Base-by-base conservation (phyloP, 768 basidiomycete species). In the Mrakia gelida region DNA sequence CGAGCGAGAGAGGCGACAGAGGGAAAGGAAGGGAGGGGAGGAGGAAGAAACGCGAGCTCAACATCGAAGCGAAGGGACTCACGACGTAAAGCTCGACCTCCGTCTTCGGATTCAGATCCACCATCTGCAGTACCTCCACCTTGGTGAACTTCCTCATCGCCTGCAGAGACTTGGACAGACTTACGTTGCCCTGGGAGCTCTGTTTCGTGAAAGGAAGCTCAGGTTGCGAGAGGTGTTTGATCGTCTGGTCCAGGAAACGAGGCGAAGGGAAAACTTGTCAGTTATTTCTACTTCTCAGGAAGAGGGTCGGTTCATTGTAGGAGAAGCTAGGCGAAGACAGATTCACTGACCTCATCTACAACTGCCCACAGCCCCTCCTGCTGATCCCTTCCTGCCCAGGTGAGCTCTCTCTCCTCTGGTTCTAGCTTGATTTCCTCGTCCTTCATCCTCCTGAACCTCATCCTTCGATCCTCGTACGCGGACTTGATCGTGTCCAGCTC, bases 61-160 rank as follows among this genome's bases (percentile, higher is more conserved):
- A 8, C 13, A 13, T 9, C 2, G 3, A 9, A 52, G 1, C 4
- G 49, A 52, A 63, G 18, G 1, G 32, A 30, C 77, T 56, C n/a
- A 78, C 77, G 26, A 72, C 72, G 56, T 78, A 78, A 7, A 78
- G 73, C 38, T 78, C 77, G 54, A 78, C 77, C 38, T 72, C 61
- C 10, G 77, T 74, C 26, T 63, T 62, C 6, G 77, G 77, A 43
- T 59, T 73, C 2, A 78, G 28, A 43, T 78, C 77, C 21, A 74
- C 73, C 72, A 78, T 78, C 67, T 78, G 77, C 1, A 78, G 73
- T 28, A 78, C 43, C 68, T 78, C 77, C 21, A 78, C 52, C 73
- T 78, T 73, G 0, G 77, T 78, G 23, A 78, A 71, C 73, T 78
- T 78, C 34, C 59, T 63, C 49, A 78, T 56, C 52, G 30, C 71